Conservation (phyloP, 1,139 yeast genomes). For the Suhomyces bribrorum region DNA sequence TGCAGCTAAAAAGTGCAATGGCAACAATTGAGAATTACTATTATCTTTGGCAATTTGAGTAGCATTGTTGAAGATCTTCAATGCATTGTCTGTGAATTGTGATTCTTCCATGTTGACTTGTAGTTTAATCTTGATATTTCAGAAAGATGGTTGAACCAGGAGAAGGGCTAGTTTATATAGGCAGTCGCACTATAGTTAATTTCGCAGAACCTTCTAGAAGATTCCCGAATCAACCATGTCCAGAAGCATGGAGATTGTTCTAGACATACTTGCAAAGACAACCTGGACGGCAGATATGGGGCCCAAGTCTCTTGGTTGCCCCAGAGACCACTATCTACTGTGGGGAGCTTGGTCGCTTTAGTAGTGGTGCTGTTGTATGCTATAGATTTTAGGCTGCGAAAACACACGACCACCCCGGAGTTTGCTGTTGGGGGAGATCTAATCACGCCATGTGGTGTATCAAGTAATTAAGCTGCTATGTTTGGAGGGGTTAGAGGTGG, state of each 20-base stretch:
- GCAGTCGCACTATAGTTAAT: background rate
- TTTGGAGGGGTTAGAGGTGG: too few relatives aligned
- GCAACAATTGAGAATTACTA: conserved; percentile 77
- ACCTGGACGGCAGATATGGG: too few relatives aligned
- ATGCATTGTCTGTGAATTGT: conserved; percentile 91
- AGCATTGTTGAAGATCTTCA: conserved; percentile 76
- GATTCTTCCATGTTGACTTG: conserved; percentile 53
- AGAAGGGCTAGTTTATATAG: background rate
- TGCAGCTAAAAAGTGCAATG: conserved; percentile 89
- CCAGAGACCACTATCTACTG: too few relatives aligned
- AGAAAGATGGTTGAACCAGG: background rate
- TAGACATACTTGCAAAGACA: background rate
- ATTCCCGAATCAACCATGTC: background rate
- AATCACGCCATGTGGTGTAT: too few relatives aligned
- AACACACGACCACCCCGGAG: background rate
- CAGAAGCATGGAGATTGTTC: background rate
- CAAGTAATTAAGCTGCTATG: too few relatives aligned
- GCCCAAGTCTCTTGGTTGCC: too few relatives aligned
- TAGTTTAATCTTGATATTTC: conserved; percentile 1
- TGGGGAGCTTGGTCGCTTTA: too few relatives aligned
- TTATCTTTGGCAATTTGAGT: conserved; percentile 81
- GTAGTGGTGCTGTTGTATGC: background rate
- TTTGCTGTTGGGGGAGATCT: too few relatives aligned
- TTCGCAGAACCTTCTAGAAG: conserved; percentile 10
- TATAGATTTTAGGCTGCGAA: conserved; percentile 1